phyloP scores from a whole-genome alignment of 2,329 filamentous ascomycete genomes.

The Arthrobotrys musiformis region DNA sequence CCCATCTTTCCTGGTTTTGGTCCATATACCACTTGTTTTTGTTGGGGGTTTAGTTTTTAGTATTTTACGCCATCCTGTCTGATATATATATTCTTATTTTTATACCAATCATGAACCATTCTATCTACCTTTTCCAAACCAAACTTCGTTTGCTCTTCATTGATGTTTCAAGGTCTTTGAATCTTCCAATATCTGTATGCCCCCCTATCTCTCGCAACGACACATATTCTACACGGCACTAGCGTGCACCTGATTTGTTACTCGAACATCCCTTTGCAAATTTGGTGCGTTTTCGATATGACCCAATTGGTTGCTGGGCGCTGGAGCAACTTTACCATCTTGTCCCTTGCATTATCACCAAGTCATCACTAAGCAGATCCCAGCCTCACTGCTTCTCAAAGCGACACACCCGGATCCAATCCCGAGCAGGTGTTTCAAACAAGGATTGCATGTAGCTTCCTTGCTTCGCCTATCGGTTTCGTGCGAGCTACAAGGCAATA shows the following conservation, averaged over 20 bases:
- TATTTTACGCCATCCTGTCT: conserved; percentile 23
- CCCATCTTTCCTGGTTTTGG: conserved; percentile 25
- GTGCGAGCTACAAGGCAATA: conserved; percentile 11
- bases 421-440: conserved; percentile 43
- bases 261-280: background rate
- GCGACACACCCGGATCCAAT: conserved; percentile 22
- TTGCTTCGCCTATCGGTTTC: conserved; percentile 47
- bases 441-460: conserved; percentile 29
- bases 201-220: conserved; percentile 8
- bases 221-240: background rate
- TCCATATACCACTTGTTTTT: conserved; percentile 27
- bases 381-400: background rate
- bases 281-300: background rate
- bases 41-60: conserved; percentile 26
- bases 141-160: too few relatives aligned
- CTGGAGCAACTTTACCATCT: conserved; percentile 14
- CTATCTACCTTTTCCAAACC: background rate
- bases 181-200: background rate
- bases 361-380: conserved; percentile 24
- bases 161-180: background rate
- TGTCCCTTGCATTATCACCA: conserved; percentile 44
- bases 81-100: conserved; percentile 42
- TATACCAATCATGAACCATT: conserved; percentile 46
- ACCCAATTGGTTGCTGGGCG: background rate
- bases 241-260: background rate